A percentile compares a stretch with the other conserved stretches of the same genome.
Conservation (phyloP, 345 rosid genomes). For the Camelina neglecta region DNA sequence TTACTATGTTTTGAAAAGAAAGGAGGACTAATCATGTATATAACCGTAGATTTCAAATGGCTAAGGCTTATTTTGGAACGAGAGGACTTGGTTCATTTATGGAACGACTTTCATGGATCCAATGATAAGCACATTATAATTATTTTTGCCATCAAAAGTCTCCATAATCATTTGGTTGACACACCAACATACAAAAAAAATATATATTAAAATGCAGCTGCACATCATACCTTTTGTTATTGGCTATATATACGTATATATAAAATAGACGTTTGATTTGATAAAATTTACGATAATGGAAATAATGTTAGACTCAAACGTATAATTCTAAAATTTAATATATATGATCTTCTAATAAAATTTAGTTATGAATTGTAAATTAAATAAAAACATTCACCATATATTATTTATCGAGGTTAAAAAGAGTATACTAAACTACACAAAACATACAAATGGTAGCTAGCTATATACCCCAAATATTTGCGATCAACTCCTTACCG, state of each 20-base stretch:
- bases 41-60: slow-evolving; percentile 30
- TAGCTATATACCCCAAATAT: not conserved
- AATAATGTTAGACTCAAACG: not conserved
- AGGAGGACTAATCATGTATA: not conserved
- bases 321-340: not conserved
- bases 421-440: not conserved
- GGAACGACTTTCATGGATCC: slow-evolving; percentile 33
- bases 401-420: not conserved
- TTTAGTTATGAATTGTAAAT: not conserved
- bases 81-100: slow-evolving; percentile 32
- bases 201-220: not conserved
- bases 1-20: not conserved
- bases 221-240: slow-evolving; percentile 19
- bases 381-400: not conserved
- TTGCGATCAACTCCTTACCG: not conserved
- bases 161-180: slow-evolving; percentile 33
- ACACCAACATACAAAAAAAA: slow-evolving; percentile 19
- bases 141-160: slow-evolving; percentile 24
- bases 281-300: not conserved
- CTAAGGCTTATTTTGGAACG: slow-evolving; percentile 33
- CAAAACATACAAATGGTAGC: not conserved
- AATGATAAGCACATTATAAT: slow-evolving; percentile 35
- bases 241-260: not conserved
- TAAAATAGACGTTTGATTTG: not conserved
- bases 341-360: not conserved